These are phyloP conservation scores for Coemansia sp. DNA, from an alignment of 192 early-diverging fungal species.

Conservation along the genomic window DNA sequence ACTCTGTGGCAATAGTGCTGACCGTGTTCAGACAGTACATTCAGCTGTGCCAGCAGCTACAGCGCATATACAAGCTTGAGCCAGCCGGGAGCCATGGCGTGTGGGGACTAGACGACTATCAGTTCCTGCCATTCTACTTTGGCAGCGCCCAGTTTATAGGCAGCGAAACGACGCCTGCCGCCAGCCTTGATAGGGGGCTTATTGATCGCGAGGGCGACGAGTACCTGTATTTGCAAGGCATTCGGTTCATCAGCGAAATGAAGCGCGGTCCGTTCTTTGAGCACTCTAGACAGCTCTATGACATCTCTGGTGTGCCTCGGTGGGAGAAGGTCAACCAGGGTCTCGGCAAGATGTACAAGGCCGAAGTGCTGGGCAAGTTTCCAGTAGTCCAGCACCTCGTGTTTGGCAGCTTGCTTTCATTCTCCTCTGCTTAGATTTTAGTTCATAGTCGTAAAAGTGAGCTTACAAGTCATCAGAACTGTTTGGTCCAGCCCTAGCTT, in stretches of 20 bases:
- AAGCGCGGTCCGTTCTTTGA: constrained; percentile 75
- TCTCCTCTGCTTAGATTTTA: background rate
- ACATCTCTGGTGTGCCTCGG: constrained; percentile 69
- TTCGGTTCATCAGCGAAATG: constrained; percentile 74
- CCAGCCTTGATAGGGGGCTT: constrained; percentile 64
- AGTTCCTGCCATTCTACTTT: constrained; percentile 93
- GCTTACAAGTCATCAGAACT: background rate
- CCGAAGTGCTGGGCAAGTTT: constrained; percentile 72
- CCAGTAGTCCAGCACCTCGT: constrained; percentile 80
- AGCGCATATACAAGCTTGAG: constrained; percentile 83
- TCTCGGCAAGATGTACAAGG: constrained; percentile 76
- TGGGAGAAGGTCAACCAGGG: constrained; percentile 79
- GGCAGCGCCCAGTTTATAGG: constrained; percentile 88
- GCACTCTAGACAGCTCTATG: constrained; percentile 77
- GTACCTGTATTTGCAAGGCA: constrained; percentile 86
- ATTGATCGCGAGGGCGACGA: constrained; percentile 65
- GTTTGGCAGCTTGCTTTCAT: constrained; percentile 66
- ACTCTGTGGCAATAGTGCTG: constrained; percentile 74
- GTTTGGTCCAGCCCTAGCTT: background rate
- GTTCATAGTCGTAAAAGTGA: background rate
- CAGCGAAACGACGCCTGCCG: constrained; percentile 70
- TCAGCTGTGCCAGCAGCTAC: constrained; percentile 74
- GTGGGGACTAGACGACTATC: constrained; percentile 97
- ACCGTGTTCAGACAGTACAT: constrained; percentile 80
- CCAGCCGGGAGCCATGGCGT: constrained; percentile 97